A percentile compares a stretch with the other conserved stretches of the same genome.
Evolutionary conservation across 805 yeast genomes (phyloP).

Genomic region (Metschnikowia proteae): DNA sequence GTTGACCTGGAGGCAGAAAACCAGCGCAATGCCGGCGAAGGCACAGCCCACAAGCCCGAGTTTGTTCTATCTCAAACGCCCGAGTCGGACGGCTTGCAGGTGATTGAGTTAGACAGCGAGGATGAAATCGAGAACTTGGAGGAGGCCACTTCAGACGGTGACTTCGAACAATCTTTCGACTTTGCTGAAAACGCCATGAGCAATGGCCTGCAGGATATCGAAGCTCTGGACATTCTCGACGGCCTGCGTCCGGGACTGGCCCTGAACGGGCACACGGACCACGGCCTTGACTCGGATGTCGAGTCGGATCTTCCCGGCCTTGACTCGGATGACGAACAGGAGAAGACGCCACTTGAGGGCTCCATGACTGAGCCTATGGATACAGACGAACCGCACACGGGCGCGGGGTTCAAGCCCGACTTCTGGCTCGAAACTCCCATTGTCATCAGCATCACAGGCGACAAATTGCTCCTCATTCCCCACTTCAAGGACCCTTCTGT

Average conservation of each 20-base stretch:
- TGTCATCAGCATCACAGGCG: slow-evolving; percentile 21
- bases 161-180: slow-evolving; percentile 5
- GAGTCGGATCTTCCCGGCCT: neutral
- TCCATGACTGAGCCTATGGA: neutral
- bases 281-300: neutral
- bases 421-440: slow-evolving; percentile 17
- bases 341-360: neutral
- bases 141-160: slow-evolving; percentile 4
- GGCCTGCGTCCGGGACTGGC: neutral
- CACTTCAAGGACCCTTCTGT: slow-evolving; percentile 8
- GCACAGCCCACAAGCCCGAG: neutral
- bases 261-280: neutral
- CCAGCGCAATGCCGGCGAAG: neutral
- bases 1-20: neutral
- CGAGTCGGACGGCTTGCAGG: slow-evolving; percentile 1
- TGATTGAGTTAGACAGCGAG: slow-evolving; percentile 21
- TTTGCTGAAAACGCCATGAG: too few species aligned
- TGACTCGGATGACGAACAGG: neutral
- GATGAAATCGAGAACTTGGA: slow-evolving; percentile 28
- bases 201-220: too few species aligned
- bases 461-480: slow-evolving; percentile 28
- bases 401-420: neutral
- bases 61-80: neutral
- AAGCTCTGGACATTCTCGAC: too few species aligned
- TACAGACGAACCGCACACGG: neutral